Percentiles rank a stretch among this genome's conserved stretches.
These are phyloP conservation scores for Novymonas esmeraldas DNA, from an alignment of 208 protist species.

Conservation along the genomic window DNA sequence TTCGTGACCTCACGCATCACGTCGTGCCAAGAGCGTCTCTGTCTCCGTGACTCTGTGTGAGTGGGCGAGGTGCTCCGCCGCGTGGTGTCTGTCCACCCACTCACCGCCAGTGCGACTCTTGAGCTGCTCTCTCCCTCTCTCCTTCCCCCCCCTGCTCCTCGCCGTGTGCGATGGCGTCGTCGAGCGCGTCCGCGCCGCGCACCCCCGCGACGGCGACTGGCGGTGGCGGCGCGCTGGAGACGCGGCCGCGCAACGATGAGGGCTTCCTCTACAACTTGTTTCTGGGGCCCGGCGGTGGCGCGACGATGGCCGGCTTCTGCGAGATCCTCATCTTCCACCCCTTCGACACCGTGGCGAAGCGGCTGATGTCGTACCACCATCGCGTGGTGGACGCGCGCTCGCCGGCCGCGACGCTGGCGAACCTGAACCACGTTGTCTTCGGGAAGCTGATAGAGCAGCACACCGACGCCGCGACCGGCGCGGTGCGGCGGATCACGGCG, in stretches of 20 bases:
- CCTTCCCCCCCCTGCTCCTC: not conserved
- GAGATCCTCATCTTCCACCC: slow-evolving; percentile 89
- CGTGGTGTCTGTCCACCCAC: not conserved
- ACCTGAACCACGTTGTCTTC: slow-evolving; percentile 55
- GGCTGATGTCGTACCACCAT: slow-evolving; percentile 75
- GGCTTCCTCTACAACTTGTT: slow-evolving; percentile 41
- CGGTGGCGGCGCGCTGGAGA: slow-evolving; percentile 2
- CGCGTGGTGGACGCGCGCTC: slow-evolving; percentile 48
- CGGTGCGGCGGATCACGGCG: slow-evolving; percentile 27
- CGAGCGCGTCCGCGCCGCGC: not conserved
- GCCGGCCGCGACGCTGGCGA: slow-evolving; percentile 23
- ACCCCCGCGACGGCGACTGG: not conserved
- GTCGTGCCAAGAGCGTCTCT: too few species aligned
- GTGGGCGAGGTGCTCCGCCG: too few species aligned
- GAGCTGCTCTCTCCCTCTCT: not conserved
- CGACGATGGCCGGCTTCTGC: slow-evolving; percentile 64
- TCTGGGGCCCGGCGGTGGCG: slow-evolving; percentile 55
- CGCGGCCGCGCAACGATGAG: slow-evolving; percentile 12
- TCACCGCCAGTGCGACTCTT: not conserved
- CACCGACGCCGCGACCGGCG: slow-evolving; percentile 9
- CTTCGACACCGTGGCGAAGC: slow-evolving; percentile 87
- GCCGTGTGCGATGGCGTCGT: not conserved
- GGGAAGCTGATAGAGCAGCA: slow-evolving; percentile 37
- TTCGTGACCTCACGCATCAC: too few species aligned
- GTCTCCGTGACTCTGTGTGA: not conserved